Percentiles rank a stretch among this genome's conserved stretches.
phyloP scores from a whole-genome alignment of 2,329 filamentous ascomycete genomes.

The Scleromitrula shiraiana region DNA sequence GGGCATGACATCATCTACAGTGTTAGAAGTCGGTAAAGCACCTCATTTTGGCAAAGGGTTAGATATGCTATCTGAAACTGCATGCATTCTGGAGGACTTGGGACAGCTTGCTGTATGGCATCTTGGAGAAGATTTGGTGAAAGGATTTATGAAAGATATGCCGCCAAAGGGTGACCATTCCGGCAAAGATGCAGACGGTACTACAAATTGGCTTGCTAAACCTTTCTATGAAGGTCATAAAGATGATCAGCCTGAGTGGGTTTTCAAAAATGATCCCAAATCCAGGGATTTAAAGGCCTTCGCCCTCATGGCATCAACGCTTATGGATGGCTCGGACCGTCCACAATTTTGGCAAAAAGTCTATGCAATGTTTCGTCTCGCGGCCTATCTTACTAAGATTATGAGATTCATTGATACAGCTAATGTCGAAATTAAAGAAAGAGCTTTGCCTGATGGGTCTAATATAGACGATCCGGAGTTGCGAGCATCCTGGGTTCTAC shows the following conservation, averaged over 20 bases:
- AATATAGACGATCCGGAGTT: background rate
- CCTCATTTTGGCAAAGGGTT: background rate
- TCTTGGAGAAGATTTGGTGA: background rate
- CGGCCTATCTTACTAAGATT: background rate
- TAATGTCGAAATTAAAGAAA: background rate
- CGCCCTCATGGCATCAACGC: background rate
- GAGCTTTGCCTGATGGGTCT: conserved; percentile 7
- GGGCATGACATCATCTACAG: too few species aligned
- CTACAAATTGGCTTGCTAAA: background rate
- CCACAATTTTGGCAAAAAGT: background rate
- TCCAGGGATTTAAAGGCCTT: background rate
- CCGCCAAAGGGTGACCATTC: too few species aligned
- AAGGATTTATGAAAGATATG: background rate
- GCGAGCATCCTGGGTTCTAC: conserved; percentile 11
- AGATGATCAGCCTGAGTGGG: conserved; percentile 2
- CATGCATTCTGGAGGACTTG: background rate
- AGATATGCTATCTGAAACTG: background rate
- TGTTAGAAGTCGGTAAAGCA: background rate
- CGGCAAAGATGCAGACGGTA: too few species aligned
- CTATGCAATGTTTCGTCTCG: conserved; percentile 3
- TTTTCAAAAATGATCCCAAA: background rate
- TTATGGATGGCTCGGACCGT: background rate
- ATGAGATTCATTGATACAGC: conserved; percentile 1
- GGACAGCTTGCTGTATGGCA: background rate
- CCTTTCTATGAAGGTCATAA: background rate